Conservation (phyloP, 495 filamentous ascomycete genomes). For the Tetracladium marchalianum region DNA sequence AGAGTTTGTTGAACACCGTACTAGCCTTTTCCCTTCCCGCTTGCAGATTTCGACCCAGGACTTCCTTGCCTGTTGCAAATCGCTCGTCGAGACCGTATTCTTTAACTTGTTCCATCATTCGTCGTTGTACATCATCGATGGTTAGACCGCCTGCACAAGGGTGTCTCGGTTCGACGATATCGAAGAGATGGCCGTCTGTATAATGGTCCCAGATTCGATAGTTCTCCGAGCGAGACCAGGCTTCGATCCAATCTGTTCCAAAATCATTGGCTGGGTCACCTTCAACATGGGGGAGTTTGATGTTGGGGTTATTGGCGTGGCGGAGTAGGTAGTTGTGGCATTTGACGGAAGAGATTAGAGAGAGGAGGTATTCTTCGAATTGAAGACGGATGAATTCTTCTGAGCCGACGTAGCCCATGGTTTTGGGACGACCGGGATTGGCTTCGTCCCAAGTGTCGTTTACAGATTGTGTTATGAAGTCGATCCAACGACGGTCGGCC, state of each 20-base stretch:
- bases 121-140: slow-evolving; percentile 88
- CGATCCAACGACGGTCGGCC: slow-evolving; percentile 92
- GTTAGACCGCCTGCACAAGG: slow-evolving; percentile 90
- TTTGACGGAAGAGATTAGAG: slow-evolving; percentile 78
- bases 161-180: slow-evolving; percentile 86
- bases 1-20: slow-evolving; percentile 73
- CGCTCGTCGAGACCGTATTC: slow-evolving; percentile 84
- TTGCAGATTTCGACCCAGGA: slow-evolving; percentile 67
- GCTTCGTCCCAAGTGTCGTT: slow-evolving; percentile 94
- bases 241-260: slow-evolving; percentile 61
- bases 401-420: slow-evolving; percentile 89
- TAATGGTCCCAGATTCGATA: slow-evolving; percentile 68
- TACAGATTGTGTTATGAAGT: slow-evolving; percentile 85
- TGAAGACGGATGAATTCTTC: slow-evolving; percentile 97
- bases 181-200: slow-evolving; percentile 80
- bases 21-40: slow-evolving; percentile 78
- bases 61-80: slow-evolving; percentile 66
- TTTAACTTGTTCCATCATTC: slow-evolving; percentile 78
- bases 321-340: slow-evolving; percentile 70
- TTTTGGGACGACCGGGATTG: slow-evolving; percentile 81
- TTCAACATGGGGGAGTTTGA: slow-evolving; percentile 56
- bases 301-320: slow-evolving; percentile 47
- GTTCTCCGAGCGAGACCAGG: slow-evolving; percentile 80
- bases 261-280: slow-evolving; percentile 83
- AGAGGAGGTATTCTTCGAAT: slow-evolving; percentile 94